These are phyloP conservation scores for Puccinia novopanici DNA, from an alignment of 1,284 basidiomycete genomes.

Conservation along the genomic window DNA sequence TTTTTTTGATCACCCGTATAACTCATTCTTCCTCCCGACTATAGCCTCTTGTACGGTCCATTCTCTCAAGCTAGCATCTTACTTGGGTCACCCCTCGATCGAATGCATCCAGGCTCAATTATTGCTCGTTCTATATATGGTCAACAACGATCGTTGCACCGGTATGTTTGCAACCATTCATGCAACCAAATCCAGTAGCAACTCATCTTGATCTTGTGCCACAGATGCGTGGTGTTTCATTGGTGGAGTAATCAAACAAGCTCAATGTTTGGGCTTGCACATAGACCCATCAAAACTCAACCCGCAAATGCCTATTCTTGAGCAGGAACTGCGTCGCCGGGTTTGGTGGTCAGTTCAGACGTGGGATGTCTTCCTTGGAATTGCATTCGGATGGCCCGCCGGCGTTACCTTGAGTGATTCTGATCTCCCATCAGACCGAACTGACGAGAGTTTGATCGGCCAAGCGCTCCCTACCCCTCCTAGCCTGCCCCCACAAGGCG, in stretches of 20 bases:
- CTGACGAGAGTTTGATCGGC: slow-evolving; percentile 41
- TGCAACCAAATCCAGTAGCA: neutral
- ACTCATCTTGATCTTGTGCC: neutral
- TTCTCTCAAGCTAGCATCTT: slow-evolving; percentile 41
- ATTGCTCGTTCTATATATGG: slow-evolving; percentile 37
- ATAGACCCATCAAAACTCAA: slow-evolving; percentile 44
- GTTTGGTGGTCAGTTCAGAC: slow-evolving; percentile 49
- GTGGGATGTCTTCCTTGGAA: slow-evolving; percentile 46
- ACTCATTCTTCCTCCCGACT: neutral
- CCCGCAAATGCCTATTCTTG: slow-evolving; percentile 20
- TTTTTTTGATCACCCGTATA: too few species aligned
- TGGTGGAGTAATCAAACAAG: slow-evolving; percentile 46
- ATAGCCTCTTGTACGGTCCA: slow-evolving; percentile 45
- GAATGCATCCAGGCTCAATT: slow-evolving; percentile 49
- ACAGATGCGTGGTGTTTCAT: slow-evolving; percentile 50
- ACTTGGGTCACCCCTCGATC: slow-evolving; percentile 45
- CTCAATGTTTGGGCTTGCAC: slow-evolving; percentile 49
- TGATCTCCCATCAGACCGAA: slow-evolving; percentile 39
- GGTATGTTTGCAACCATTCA: slow-evolving; percentile 2
- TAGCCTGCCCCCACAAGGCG: slow-evolving; percentile 27
- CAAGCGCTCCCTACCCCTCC: slow-evolving; percentile 17
- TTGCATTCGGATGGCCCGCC: slow-evolving; percentile 50
- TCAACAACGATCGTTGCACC: slow-evolving; percentile 47
- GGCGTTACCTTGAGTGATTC: slow-evolving; percentile 45
- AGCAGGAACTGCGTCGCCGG: slow-evolving; percentile 41